Evolutionary conservation across 2,329 filamentous ascomycete genomes (phyloP).

Genomic region (Ophiostoma sp.): DNA sequence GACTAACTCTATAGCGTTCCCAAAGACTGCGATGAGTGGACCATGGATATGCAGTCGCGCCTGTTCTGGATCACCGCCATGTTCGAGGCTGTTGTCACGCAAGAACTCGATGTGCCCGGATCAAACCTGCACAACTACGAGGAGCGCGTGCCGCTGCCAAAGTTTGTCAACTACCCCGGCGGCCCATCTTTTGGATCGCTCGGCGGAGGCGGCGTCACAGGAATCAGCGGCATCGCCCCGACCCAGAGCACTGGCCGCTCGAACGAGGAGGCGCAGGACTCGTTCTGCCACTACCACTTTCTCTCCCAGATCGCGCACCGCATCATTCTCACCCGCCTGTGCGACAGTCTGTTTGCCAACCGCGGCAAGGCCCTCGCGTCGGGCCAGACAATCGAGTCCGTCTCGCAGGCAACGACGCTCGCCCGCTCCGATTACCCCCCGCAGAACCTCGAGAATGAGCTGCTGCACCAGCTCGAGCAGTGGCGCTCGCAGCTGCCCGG

Average conservation of each 20-base stretch:
- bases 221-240: not conserved
- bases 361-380: constrained; percentile 23
- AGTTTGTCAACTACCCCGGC: constrained; percentile 37
- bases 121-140: constrained; percentile 48
- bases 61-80: constrained; percentile 53
- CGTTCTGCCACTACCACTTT: constrained; percentile 54
- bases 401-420: constrained; percentile 21
- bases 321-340: constrained; percentile 50
- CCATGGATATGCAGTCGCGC: constrained; percentile 51
- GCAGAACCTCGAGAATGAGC: constrained; percentile 45
- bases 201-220: not conserved
- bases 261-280: constrained; percentile 34
- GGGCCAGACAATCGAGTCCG: constrained; percentile 16
- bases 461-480: constrained; percentile 51
- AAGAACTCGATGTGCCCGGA: constrained; percentile 48
- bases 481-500: constrained; percentile 48
- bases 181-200: constrained; percentile 21
- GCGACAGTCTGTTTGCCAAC: constrained; percentile 38
- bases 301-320: constrained; percentile 52
- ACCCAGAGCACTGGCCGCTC: not conserved
- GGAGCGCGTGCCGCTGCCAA: constrained; percentile 48
- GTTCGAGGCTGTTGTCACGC: constrained; percentile 51
- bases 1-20: constrained; percentile 29
- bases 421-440: constrained; percentile 39
- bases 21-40: constrained; percentile 46